A percentile compares a stretch with the other conserved stretches of the same genome.
Conservation (phyloP, 192 early-diverging fungal genomes). For the Pilaira anomala region DNA sequence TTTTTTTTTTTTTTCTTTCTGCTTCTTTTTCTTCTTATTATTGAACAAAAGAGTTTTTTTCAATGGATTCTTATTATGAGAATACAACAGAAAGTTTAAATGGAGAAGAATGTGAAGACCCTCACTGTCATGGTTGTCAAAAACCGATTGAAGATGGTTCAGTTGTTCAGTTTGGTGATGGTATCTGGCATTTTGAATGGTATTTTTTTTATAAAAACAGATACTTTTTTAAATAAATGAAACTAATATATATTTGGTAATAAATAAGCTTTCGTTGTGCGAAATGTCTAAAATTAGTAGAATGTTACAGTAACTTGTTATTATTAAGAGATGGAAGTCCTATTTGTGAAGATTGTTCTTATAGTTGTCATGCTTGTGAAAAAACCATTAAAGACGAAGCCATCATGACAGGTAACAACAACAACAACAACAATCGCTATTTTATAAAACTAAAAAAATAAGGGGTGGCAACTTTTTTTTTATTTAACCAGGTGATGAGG, state of each 20-base stretch:
- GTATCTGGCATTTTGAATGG: slow-evolving; percentile 85
- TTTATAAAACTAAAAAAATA: too few species aligned
- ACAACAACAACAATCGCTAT: not conserved
- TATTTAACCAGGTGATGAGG: slow-evolving; percentile 56
- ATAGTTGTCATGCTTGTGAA: slow-evolving; percentile 71
- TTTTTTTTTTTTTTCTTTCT: not conserved
- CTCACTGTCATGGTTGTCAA: slow-evolving; percentile 67
- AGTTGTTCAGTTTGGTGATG: slow-evolving; percentile 80
- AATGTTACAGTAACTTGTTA: slow-evolving; percentile 75
- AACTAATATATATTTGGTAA: not conserved
- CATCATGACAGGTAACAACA: slow-evolving; percentile 68
- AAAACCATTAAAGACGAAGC: slow-evolving; percentile 79
- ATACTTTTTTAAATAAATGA: not conserved
- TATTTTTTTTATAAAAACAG: slow-evolving; percentile 31
- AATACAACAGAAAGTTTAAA: slow-evolving; percentile 13
- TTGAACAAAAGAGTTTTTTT: not conserved
- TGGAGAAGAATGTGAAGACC: slow-evolving; percentile 39
- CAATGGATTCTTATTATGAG: slow-evolving; percentile 20
- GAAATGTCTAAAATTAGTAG: slow-evolving; percentile 71
- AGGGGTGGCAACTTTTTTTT: slow-evolving; percentile 9
- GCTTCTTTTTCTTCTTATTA: not conserved
- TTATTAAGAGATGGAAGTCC: slow-evolving; percentile 80
- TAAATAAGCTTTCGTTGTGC: slow-evolving; percentile 68
- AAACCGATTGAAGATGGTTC: slow-evolving; percentile 72
- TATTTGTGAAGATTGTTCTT: slow-evolving; percentile 81